These are phyloP conservation scores for Neurospora terricola DNA, from an alignment of 495 filamentous ascomycete genomes.

Conservation along the genomic window DNA sequence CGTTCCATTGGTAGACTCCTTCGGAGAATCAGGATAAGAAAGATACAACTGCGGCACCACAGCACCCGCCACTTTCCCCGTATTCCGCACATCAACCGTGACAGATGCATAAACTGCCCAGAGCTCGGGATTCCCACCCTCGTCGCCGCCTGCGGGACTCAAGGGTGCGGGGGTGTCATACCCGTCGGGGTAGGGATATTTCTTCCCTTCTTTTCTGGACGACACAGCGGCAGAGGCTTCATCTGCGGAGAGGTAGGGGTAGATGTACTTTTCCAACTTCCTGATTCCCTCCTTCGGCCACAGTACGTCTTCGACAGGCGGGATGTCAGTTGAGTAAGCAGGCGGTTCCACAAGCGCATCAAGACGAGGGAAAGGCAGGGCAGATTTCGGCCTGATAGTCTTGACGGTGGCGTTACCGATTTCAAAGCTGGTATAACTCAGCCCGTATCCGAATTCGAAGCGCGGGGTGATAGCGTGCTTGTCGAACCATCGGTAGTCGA, in stretches of 20 bases:
- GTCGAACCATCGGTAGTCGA: conserved; percentile 92
- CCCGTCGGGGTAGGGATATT: conserved; percentile 62
- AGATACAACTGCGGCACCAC: conserved; percentile 82
- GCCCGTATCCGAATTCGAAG: conserved; percentile 70
- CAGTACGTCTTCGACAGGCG: conserved; percentile 46
- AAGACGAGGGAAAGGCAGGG: conserved; percentile 36
- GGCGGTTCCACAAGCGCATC: conserved; percentile 36
- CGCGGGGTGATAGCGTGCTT: conserved; percentile 53
- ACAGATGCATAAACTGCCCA: conserved; percentile 39
- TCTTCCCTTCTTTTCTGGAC: fast-evolving
- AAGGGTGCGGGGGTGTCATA: conserved; percentile 46
- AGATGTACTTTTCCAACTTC: conserved; percentile 65
- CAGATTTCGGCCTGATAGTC: conserved; percentile 44
- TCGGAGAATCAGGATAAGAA: conserved; percentile 43
- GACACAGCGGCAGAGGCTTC: neutral
- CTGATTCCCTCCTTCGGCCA: conserved; percentile 45
- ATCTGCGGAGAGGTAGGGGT: conserved; percentile 62
- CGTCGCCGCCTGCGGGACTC: conserved; percentile 66
- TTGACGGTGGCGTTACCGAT: conserved; percentile 49
- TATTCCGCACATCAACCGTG: conserved; percentile 59
- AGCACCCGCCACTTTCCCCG: conserved; percentile 52
- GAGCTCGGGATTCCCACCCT: conserved; percentile 78
- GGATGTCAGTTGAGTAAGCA: conserved; percentile 45
- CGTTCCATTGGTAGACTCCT: conserved; percentile 30
- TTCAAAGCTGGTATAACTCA: conserved; percentile 76